Conservation (phyloP, 225 moss, liverwort and hornwort species). For the Rhytidiadelphus loreus region DNA sequence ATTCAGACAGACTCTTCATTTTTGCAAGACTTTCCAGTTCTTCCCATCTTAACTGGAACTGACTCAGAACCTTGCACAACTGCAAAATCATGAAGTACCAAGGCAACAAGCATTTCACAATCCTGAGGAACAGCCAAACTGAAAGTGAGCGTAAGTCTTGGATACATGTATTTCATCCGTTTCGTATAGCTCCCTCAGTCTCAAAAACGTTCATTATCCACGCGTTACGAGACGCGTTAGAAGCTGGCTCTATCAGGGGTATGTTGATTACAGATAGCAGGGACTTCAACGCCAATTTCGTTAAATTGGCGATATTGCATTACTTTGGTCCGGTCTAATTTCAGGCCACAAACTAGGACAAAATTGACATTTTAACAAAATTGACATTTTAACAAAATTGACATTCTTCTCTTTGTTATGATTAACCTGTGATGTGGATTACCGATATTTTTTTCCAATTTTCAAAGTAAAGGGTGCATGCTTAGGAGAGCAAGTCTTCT, state of each 20-base stretch:
- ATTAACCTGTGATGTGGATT: neutral
- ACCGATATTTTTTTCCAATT: neutral
- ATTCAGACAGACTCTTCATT: neutral
- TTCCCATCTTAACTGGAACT: neutral
- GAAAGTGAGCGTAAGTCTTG: too few relatives aligned
- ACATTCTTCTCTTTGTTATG: neutral
- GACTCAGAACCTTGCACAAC: neutral
- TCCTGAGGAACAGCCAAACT: too few relatives aligned
- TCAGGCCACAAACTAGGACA: too few relatives aligned
- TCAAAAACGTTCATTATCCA: neutral
- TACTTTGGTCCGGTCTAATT: too few relatives aligned
- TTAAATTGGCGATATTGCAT: too few relatives aligned
- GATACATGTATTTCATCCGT: neutral
- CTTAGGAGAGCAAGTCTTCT: neutral
- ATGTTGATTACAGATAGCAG: too few relatives aligned
- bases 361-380: too few relatives aligned
- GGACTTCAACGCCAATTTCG: too few relatives aligned
- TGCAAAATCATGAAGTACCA: neutral
- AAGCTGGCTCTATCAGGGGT: too few relatives aligned
- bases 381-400: too few relatives aligned
- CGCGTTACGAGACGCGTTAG: too few relatives aligned
- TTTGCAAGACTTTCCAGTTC: neutral
- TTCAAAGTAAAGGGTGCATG: neutral
- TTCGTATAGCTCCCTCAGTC: neutral
- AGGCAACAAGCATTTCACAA: too few relatives aligned